These are phyloP conservation scores for Elsinoe arachidis DNA, from an alignment of 2,329 filamentous ascomycete species.

Conservation along the genomic window DNA sequence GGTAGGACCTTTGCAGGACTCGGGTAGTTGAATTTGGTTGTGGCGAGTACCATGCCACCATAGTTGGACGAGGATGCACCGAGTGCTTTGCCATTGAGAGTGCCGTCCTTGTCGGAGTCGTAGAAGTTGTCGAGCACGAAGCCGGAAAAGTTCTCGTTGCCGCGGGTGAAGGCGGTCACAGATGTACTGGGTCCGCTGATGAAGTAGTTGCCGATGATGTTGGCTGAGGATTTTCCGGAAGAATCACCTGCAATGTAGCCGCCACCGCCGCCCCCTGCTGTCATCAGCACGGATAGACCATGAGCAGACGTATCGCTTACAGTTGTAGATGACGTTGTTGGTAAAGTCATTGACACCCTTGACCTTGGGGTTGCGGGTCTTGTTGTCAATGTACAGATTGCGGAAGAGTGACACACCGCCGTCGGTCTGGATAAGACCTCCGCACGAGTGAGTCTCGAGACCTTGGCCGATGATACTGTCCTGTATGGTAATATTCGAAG, in stretches of 20 bases:
- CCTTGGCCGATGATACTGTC: constrained; percentile 9
- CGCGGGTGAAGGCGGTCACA: constrained; percentile 1
- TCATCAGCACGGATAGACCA: background rate
- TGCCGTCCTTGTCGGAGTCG: constrained; percentile 7
- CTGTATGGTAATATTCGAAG: constrained; percentile 7
- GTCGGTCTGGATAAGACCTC: constrained; percentile 7
- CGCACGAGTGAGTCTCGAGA: constrained; percentile 6
- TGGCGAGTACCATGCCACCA: constrained; percentile 5
- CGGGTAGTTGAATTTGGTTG: background rate
- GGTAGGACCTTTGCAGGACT: background rate
- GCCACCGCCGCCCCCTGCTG: background rate
- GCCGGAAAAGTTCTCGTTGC: constrained; percentile 8
- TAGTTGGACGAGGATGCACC: constrained; percentile 1
- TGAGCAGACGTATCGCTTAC: background rate
- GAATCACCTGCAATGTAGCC: constrained; percentile 9
- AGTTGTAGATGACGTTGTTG: constrained; percentile 10
- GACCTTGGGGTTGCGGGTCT: constrained; percentile 6
- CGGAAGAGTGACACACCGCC: constrained; percentile 8
- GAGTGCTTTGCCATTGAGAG: background rate
- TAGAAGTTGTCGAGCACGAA: constrained; percentile 10
- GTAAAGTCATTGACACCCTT: constrained; percentile 8
- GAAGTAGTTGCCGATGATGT: constrained; percentile 9
- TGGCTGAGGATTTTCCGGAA: constrained; percentile 1
- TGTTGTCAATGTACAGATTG: constrained; percentile 10
- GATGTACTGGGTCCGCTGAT: constrained; percentile 5